Percentiles rank a stretch among this genome's conserved stretches.
Evolutionary conservation across 208 protist genomes (phyloP).

Genomic region (Wallacemonas sp.): DNA sequence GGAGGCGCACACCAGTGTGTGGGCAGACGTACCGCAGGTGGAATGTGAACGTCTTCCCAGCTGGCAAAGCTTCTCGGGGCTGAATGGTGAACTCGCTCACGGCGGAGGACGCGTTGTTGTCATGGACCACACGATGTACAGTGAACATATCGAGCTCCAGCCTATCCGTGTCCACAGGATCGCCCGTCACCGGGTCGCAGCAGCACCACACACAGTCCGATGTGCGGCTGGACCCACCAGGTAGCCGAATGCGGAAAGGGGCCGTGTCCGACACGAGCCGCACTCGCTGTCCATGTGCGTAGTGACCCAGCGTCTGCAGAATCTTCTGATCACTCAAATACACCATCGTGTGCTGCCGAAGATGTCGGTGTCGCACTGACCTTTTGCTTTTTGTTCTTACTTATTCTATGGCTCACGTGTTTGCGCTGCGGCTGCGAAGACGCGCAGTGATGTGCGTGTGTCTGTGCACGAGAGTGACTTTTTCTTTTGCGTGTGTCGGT

Average conservation of each 20-base stretch:
- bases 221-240: background rate
- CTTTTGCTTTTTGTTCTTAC: background rate
- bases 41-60: background rate
- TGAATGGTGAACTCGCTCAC: background rate
- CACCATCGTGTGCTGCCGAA: too few species aligned
- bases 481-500: too few species aligned
- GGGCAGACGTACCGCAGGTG: background rate
- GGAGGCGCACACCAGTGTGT: background rate
- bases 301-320: background rate
- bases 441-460: too few species aligned
- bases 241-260: constrained; percentile 2
- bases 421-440: too few species aligned
- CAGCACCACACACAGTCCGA: background rate
- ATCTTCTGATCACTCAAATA: background rate
- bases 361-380: too few species aligned
- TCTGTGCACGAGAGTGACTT: too few species aligned
- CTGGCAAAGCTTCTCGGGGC: background rate
- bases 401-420: too few species aligned
- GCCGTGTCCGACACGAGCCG: background rate
- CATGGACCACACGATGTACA: background rate
- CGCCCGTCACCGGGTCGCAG: background rate
- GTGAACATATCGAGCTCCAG: background rate
- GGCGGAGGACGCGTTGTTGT: background rate
- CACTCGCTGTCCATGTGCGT: constrained; percentile 3
- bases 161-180: background rate